A percentile compares a stretch with the other conserved stretches of the same genome.
These are phyloP conservation scores for Bruguiera parviflora DNA, from an alignment of 345 rosid species.

Conservation along the genomic window DNA sequence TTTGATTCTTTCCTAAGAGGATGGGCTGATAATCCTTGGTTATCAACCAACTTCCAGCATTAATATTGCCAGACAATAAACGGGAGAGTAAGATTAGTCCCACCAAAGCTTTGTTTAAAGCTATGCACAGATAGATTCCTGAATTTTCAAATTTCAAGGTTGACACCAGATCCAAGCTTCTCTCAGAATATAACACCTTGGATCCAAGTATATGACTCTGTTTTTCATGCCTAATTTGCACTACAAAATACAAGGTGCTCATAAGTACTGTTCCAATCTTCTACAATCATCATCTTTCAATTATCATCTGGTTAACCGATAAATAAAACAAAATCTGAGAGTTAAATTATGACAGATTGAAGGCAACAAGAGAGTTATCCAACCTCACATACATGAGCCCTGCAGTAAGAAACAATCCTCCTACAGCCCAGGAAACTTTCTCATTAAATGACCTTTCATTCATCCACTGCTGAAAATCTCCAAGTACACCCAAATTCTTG, in stretches of 20 bases:
- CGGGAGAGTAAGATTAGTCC: too few species aligned
- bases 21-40: too few species aligned
- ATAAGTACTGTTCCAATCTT: background rate
- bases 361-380: constrained; percentile 16
- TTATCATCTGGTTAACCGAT: background rate
- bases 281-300: background rate
- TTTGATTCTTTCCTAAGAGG: too few species aligned
- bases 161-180: too few species aligned
- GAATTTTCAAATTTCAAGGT: too few species aligned
- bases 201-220: background rate
- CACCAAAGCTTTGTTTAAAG: too few species aligned
- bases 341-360: background rate
- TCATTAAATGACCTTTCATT: constrained; percentile 43
- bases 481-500: constrained; percentile 23
- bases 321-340: background rate
- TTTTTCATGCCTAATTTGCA: background rate
- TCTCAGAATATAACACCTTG: background rate
- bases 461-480: constrained; percentile 50
- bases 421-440: constrained; percentile 72
- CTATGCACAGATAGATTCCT: too few species aligned
- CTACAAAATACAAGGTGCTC: background rate
- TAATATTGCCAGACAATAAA: too few species aligned
- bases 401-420: constrained; percentile 73
- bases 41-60: too few species aligned
- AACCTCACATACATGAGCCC: constrained; percentile 67